phyloP scores from a whole-genome alignment of 2,329 filamentous ascomycete genomes.

The Escovopsis sp. region DNA sequence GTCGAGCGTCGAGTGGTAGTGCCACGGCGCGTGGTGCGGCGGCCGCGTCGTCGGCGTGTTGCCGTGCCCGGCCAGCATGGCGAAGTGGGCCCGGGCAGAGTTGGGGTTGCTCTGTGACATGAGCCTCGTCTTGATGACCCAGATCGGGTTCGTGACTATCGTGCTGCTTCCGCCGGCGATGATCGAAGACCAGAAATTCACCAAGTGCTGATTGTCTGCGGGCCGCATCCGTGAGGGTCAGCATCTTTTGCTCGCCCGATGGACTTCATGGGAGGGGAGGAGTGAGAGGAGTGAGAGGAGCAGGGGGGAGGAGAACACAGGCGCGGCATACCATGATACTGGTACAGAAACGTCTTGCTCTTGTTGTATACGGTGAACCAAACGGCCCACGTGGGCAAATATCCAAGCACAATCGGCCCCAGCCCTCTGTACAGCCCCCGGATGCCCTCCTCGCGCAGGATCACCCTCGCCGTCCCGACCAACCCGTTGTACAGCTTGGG shows the following conservation, averaged over 20 bases:
- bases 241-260: too few relatives aligned
- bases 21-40: conserved; percentile 58
- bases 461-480: conserved; percentile 69
- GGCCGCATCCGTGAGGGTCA: too few relatives aligned
- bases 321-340: conserved; percentile 44
- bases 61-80: conserved; percentile 31
- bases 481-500: conserved; percentile 68
- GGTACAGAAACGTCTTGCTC: conserved; percentile 59
- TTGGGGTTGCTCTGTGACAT: conserved; percentile 71
- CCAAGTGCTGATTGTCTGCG: conserved; percentile 58
- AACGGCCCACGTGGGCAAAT: conserved; percentile 94
- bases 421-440: conserved; percentile 85
- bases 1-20: conserved; percentile 80
- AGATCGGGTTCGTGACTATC: conserved; percentile 90
- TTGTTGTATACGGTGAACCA: conserved; percentile 96
- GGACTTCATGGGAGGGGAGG: too few relatives aligned
- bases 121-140: conserved; percentile 96
- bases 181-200: conserved; percentile 81
- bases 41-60: conserved; percentile 42
- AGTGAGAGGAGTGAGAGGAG: too few relatives aligned
- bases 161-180: conserved; percentile 87
- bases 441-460: conserved; percentile 78
- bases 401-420: conserved; percentile 87
- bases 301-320: too few relatives aligned
- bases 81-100: conserved; percentile 30